A percentile compares a stretch with the other conserved stretches of the same genome.
Evolutionary conservation across 2,329 filamentous ascomycete species (phyloP).

Genomic region (Aspergillus niger): DNA sequence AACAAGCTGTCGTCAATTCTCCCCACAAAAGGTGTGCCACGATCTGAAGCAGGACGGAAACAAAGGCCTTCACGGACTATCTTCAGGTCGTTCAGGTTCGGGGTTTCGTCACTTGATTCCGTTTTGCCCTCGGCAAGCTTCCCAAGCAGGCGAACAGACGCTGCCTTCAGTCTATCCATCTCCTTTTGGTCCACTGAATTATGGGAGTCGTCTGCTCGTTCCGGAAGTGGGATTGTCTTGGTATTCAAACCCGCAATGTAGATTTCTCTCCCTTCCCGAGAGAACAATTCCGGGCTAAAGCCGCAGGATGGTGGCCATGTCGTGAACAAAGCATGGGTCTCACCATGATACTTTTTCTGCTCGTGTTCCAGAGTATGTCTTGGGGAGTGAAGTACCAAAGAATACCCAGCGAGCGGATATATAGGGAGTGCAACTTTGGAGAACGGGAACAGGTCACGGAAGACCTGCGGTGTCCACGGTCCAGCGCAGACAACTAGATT

Average conservation of each 20-base stretch:
- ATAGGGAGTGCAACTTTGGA: constrained; percentile 59
- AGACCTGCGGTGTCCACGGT: constrained; percentile 70
- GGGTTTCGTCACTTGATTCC: constrained; percentile 24
- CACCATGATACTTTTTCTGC: constrained; percentile 40
- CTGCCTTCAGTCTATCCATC: constrained; percentile 33
- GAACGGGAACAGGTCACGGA: constrained; percentile 63
- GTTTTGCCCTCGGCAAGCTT: constrained; percentile 19
- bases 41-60: constrained; percentile 69
- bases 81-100: constrained; percentile 57
- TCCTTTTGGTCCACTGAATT: constrained; percentile 47
- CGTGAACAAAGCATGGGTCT: constrained; percentile 70
- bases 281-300: constrained; percentile 73
- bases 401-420: constrained; percentile 68
- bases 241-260: constrained; percentile 75
- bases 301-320: constrained; percentile 53
- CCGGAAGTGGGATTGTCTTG: constrained; percentile 60
- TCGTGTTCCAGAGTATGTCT: constrained; percentile 41
- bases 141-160: constrained; percentile 39
- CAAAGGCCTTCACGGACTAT: constrained; percentile 68
- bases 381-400: constrained; percentile 66
- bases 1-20: constrained; percentile 60
- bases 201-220: constrained; percentile 46
- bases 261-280: constrained; percentile 65
- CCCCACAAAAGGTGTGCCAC: constrained; percentile 65
- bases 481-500: constrained; percentile 69